A percentile compares a stretch with the other conserved stretches of the same genome.
Conservation (phyloP, 768 basidiomycete genomes). For the Termitomyces titanicus region DNA sequence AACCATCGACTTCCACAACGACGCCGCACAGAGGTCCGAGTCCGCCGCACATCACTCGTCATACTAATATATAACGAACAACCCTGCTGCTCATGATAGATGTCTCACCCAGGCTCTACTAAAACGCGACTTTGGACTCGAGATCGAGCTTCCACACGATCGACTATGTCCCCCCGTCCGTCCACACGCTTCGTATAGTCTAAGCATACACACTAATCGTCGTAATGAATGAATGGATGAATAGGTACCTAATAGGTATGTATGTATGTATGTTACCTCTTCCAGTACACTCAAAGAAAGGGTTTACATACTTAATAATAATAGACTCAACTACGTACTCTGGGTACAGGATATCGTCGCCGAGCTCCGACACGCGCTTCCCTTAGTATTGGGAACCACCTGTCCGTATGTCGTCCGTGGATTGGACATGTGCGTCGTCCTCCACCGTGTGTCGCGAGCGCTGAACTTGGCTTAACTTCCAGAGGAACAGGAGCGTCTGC, state of each 20-base stretch:
- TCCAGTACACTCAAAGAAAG: no score
- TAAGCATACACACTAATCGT: no score
- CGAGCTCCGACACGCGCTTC: constrained; percentile 19
- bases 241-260: constrained; percentile 71
- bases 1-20: constrained; percentile 74
- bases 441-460: neutral
- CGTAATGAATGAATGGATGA: neutral
- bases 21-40: constrained; percentile 62
- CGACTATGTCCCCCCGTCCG: constrained; percentile 86
- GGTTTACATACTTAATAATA: neutral
- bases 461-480: constrained; percentile 22
- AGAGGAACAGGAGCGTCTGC: constrained; percentile 85
- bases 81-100: constrained; percentile 31
- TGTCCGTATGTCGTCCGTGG: no score
- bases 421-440: constrained; percentile 64
- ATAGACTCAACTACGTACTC: constrained; percentile 81
- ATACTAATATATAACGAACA: no score
- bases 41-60: no score
- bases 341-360: constrained; percentile 75
- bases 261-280: no score
- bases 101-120: constrained; percentile 78
- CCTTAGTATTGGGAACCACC: constrained; percentile 5
- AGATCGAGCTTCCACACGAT: constrained; percentile 58
- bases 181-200: no score
- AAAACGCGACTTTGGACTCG: constrained; percentile 66